Evolutionary conservation across 371 early-diverging fungal species (phyloP), one percentile per base, ranked within the genome.

Genomic region (Batkoa obscura): DNA sequence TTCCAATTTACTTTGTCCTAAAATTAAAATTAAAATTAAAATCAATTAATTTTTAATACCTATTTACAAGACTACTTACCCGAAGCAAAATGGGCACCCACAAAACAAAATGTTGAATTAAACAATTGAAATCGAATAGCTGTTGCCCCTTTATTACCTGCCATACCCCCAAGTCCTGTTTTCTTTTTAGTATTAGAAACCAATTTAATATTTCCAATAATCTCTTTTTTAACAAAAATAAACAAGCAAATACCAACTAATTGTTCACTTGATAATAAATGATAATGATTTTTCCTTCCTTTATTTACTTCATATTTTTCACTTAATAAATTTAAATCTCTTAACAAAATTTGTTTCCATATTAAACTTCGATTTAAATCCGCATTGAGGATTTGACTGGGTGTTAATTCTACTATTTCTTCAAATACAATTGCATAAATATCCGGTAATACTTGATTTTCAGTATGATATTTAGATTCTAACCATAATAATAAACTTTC

Each of bases 81-180:
- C 8, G 98, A 86, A 0, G 97, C 91, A 50, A 98, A 75, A 69
- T 98, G 98, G 0, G 91, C 81, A 0, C 86, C 86, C 1, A 96
- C 75, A 62, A 98, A 79, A 59, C 86, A 91, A 37, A 94, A 66
- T 33, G 80, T 78, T 0, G 94, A 84, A 62, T 94, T 93, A 47
- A 82, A 70, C 56, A 83, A 80, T 55, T 80, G 74, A 68, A 94
- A 73, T n/a, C 90, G 80, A 56, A 88, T 78, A 1, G 83, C 87
- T 1, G 89, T 86, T 5, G 80, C 86, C 4, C 92, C 92, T 65
- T 90, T 90, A 67, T 88, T 90, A 5, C 90, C 90, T 2, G 53
- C 53, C 35, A 53, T 53, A 32, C 53, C 53, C 9, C 35, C 6
- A 5, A 53, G 6, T 3, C 53, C 53, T 9, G 53, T 53, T 39